These are phyloP conservation scores for Kurtzmaniella quercitrusa DNA, from an alignment of 1,139 yeast species.

Conservation along the genomic window DNA sequence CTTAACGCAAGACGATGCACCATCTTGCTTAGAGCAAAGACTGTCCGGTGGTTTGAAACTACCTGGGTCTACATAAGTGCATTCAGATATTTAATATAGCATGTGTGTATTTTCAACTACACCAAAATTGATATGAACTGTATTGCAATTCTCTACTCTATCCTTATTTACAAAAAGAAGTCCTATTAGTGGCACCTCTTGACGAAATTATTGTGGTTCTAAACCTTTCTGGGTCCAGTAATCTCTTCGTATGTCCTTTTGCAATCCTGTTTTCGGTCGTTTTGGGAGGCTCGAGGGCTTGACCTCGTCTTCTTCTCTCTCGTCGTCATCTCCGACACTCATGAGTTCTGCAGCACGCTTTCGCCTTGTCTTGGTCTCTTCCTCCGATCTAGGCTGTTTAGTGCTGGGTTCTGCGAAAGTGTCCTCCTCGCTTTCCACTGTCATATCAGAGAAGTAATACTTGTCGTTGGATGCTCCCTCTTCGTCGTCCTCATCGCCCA, in stretches of 20 bases:
- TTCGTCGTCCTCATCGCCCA: conserved; percentile 21
- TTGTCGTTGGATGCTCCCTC: conserved; percentile 34
- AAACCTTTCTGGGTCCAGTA: conserved; percentile 45
- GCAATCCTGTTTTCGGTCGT: conserved; percentile 19
- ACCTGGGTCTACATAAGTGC: too few species aligned
- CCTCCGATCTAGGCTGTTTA: conserved; percentile 20
- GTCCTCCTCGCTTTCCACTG: conserved; percentile 37
- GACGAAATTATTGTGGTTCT: conserved; percentile 18
- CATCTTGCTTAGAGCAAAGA: too few species aligned
- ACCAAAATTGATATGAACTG: too few species aligned
- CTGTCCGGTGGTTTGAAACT: too few species aligned
- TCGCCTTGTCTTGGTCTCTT: conserved; percentile 8
- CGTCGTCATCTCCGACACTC: conserved; percentile 19
- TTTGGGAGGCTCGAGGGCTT: conserved; percentile 12
- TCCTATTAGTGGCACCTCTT: background rate
- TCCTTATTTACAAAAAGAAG: background rate
- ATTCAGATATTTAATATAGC: too few species aligned
- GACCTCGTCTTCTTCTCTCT: conserved; percentile 8
- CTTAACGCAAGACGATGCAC: background rate
- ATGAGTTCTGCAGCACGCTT: conserved; percentile 24
- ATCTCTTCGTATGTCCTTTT: conserved; percentile 34
- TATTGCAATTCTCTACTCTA: background rate
- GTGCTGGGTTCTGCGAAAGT: conserved; percentile 8
- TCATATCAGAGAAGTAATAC: conserved; percentile 40
- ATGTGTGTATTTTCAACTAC: too few species aligned